A percentile compares a stretch with the other conserved stretches of the same genome.
Evolutionary conservation across 2,329 filamentous ascomycete species (phyloP).

Genomic region (Iodosphaeria phyllophila): DNA sequence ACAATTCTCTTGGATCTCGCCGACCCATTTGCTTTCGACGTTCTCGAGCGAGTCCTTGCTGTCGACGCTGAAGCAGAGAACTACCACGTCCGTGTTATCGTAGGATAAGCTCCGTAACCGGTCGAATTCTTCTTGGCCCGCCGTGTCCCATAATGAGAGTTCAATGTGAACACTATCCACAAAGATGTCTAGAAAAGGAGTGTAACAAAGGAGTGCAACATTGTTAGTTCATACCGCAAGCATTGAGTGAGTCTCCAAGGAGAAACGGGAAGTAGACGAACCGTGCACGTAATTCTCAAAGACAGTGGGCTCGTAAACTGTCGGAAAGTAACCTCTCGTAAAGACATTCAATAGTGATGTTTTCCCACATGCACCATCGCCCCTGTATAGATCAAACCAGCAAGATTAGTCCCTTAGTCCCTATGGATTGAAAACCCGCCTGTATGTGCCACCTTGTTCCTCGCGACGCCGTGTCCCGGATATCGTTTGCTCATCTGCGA

Average conservation of each 20-base stretch:
- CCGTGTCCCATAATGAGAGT: slow-evolving; percentile 94
- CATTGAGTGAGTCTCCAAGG: not conserved
- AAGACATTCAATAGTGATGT: slow-evolving; percentile 96
- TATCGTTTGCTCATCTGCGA: too few species aligned
- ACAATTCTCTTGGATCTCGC: slow-evolving; percentile 96
- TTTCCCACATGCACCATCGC: slow-evolving; percentile 93
- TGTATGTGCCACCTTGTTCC: too few species aligned
- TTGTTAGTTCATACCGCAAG: not conserved
- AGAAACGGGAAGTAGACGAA: slow-evolving; percentile 22
- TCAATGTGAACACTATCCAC: slow-evolving; percentile 96
- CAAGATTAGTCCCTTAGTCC: too few species aligned
- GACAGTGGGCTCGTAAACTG: slow-evolving; percentile 94
- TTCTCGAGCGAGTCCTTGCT: slow-evolving; percentile 94
- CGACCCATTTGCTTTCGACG: slow-evolving; percentile 96
- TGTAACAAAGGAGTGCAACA: not conserved
- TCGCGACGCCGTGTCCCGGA: too few species aligned
- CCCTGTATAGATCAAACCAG: too few species aligned
- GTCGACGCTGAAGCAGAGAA: slow-evolving; percentile 97
- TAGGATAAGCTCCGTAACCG: slow-evolving; percentile 88
- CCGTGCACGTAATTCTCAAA: slow-evolving; percentile 99
- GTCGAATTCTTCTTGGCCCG: slow-evolving; percentile 98
- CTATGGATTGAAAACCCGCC: too few species aligned
- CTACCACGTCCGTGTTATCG: slow-evolving; percentile 91
- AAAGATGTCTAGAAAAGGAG: slow-evolving; percentile 58
- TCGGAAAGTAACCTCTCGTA: slow-evolving; percentile 97